phyloP scores from a whole-genome alignment of 495 filamentous ascomycete species.

The Xylaria intraflava region DNA sequence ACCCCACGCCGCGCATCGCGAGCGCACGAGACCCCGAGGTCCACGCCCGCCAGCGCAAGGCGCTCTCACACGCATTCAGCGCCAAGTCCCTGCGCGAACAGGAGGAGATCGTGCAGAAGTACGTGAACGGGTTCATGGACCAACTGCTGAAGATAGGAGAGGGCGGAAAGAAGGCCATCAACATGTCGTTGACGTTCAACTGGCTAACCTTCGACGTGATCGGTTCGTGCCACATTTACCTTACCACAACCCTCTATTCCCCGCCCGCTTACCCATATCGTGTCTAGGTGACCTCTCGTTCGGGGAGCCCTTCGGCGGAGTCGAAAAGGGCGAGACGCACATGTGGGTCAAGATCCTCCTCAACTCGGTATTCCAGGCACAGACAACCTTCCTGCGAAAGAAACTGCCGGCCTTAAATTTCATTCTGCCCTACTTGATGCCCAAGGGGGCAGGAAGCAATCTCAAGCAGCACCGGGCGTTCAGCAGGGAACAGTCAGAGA shows the following conservation, averaged over 20 bases:
- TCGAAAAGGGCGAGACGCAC: slow-evolving; percentile 4
- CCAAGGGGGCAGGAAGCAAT: not conserved
- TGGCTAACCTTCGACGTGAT: slow-evolving; percentile 51
- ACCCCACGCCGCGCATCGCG: not conserved
- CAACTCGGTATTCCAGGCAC: slow-evolving; percentile 1
- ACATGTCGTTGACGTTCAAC: slow-evolving; percentile 42
- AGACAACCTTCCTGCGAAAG: not conserved
- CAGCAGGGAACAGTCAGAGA: not conserved
- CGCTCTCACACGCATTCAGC: slow-evolving; percentile 43
- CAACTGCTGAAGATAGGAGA: slow-evolving; percentile 12
- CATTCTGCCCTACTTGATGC: not conserved
- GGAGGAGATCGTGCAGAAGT: slow-evolving; percentile 37
- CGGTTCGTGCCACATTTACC: slow-evolving; percentile 11
- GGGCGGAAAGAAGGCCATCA: slow-evolving; percentile 20
- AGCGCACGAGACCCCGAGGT: slow-evolving; percentile 10
- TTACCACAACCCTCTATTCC: not conserved
- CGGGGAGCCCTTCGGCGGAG: slow-evolving; percentile 40
- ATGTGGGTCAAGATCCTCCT: slow-evolving; percentile 3
- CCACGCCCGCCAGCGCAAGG: slow-evolving; percentile 29
- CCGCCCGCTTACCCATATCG: not conserved
- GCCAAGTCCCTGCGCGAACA: slow-evolving; percentile 42
- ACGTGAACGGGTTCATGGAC: slow-evolving; percentile 37
- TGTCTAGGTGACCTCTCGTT: slow-evolving; percentile 43
- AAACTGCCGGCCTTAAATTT: not conserved
- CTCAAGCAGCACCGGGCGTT: not conserved